Evolutionary conservation across 345 rosid genomes (phyloP).

Genomic region (Syzygium aqueum): DNA sequence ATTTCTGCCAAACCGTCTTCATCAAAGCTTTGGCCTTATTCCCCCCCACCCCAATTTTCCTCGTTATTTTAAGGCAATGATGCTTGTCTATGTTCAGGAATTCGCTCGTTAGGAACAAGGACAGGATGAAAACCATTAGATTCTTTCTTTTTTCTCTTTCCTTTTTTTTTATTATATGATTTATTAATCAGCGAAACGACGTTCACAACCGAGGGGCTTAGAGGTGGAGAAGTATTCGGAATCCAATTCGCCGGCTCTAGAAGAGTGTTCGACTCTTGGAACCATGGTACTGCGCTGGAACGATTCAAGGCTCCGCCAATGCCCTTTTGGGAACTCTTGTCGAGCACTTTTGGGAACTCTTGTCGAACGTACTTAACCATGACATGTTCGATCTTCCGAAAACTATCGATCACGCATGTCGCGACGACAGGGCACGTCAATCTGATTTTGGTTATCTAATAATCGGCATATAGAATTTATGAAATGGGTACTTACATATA

Average conservation of each 20-base stretch:
- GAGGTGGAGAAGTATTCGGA: not conserved
- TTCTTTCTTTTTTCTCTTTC: too few relatives aligned
- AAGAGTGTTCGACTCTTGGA: too few relatives aligned
- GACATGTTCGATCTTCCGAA: not conserved
- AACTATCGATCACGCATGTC: not conserved
- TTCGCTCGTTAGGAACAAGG: not conserved
- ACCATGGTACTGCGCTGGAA: too few relatives aligned
- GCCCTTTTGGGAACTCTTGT: too few relatives aligned
- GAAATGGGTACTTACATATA: not conserved
- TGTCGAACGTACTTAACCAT: fast-evolving
- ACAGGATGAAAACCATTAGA: not conserved
- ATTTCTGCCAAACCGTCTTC: not conserved
- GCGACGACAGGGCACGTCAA: not conserved
- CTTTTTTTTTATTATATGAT: too few relatives aligned
- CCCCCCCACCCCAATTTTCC: not conserved
- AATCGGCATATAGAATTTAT: not conserved
- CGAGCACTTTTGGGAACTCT: not conserved
- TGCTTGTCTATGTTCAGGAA: not conserved
- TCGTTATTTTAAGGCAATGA: not conserved
- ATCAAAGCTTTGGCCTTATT: not conserved
- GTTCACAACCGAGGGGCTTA: not conserved
- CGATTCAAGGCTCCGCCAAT: too few relatives aligned
- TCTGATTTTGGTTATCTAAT: not conserved
- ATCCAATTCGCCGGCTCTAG: not conserved
- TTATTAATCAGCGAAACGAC: not conserved